Base-by-base conservation (phyloP, 345 rosid species). In the Luvunga scandens region DNA sequence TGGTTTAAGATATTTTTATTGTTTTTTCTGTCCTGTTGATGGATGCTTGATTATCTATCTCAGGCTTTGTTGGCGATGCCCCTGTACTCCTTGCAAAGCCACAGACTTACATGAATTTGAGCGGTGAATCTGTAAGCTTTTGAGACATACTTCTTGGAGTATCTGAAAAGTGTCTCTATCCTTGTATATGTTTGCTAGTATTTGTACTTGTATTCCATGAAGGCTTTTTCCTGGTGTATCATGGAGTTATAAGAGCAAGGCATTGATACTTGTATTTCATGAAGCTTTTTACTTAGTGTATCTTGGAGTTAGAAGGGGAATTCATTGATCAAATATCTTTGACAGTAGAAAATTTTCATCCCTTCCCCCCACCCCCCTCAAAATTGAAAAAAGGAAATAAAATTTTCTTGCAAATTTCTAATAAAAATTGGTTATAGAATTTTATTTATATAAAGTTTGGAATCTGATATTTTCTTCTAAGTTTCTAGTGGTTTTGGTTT, bases 101-200 rank as follows among this genome's bases (percentile, higher is more conserved):
- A 4, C 95, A 91, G 82, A 95, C 98, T 19, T 93, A 91, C 84
- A 95, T 95, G 98, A 95, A 95, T 84, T 81, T 95, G 91, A 95
- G 95, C 45, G 98, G 98, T 64, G 98, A 93, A 89, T 95, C 98
- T 4, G 95, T 93, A 78, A 85, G 90, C 79, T 28, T 1, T 64
- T 25, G 7, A 25, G n/a, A 61, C n/a, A 42, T 66, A 34, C 22
- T 18, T 50, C 31, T 7, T 28, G 69, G 2, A 63, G 34, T 25
- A 18, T 74, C n/a, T 24, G 50, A 66, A 66, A 75, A 63, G 34
- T 33, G 12, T 28, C 2, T 62, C 2, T 24, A 38, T 22, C 61
- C 21, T 7, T 61, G 27, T 28, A 25, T 70, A 6, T 69, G 4
- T 18, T 53, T 16, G 22, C 4, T 0, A 53, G 57, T 68, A 68